Percentiles rank a stretch among this genome's conserved stretches.
phyloP scores from a whole-genome alignment of 352 stramenopile species.

The Saprolegnia parasitica region DNA sequence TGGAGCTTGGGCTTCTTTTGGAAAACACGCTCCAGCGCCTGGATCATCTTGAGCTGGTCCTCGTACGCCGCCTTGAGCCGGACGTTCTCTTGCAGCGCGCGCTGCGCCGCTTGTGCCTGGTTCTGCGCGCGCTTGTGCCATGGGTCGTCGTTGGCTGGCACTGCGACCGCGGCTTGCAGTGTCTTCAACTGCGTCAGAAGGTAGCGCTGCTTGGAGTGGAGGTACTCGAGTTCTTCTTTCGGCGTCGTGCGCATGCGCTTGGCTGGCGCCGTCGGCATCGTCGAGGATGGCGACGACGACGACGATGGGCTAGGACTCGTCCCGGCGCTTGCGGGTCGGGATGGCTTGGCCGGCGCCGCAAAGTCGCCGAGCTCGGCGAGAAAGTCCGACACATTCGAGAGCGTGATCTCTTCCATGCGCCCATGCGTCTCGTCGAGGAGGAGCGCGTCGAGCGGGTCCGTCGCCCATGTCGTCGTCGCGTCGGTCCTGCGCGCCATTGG shows the following conservation, averaged over 20 bases:
- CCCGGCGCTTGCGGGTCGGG: neutral
- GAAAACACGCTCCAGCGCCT: conserved; percentile 11
- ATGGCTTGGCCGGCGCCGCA: neutral
- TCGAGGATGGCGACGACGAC: neutral
- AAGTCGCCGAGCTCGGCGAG: conserved; percentile 6
- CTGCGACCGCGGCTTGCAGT: neutral
- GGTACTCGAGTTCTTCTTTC: conserved; percentile 13
- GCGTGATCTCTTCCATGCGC: neutral
- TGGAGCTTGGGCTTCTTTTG: conserved; percentile 4
- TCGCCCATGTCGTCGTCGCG: too few species aligned
- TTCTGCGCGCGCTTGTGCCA: conserved; percentile 8
- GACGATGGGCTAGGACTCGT: neutral
- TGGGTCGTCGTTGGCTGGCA: neutral
- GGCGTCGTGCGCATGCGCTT: neutral
- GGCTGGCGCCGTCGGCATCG: neutral
- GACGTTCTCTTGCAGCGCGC: conserved; percentile 14
- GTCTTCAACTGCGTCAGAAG: neutral
- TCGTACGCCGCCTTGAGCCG: conserved; percentile 17
- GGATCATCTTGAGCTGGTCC: conserved; percentile 13
- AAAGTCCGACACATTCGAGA: conserved; percentile 7
- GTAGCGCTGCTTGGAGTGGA: conserved; percentile 14
- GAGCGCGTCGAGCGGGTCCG: too few species aligned
- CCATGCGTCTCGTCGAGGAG: too few species aligned
- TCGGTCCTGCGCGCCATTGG: too few species aligned
- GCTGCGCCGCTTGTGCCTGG: conserved; percentile 13